Evolutionary conservation across 495 filamentous ascomycete genomes (phyloP), one percentile per base, ranked within the genome.

Genomic region (Penicillium soppii): DNA sequence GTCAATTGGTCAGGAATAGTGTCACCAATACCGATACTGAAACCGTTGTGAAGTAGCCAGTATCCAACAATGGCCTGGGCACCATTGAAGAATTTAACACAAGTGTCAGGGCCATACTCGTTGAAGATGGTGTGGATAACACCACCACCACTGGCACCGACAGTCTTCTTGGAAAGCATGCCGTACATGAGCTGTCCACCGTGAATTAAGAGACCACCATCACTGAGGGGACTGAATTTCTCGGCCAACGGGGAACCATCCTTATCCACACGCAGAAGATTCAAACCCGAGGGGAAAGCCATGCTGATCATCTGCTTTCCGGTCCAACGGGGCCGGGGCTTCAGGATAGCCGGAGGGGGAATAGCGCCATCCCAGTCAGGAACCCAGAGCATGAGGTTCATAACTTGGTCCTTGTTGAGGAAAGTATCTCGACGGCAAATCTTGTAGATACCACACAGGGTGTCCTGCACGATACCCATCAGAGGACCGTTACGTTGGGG

Each of bases 381-480:
- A 42, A 97, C 91, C 91, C 92, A 97, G 60, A 99, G 76, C 72
- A 99, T 86, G 49, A 94, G 74, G 60, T 96, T 94, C 90, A 96
- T 96, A 36, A 97, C 85, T 65, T 94, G 79, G 48, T 96, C 88
- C 66, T 90, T 89, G 21, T 80, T 86, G 52, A 99, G 71, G 72
- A 99, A 96, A 7, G 88, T 82, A 71, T 99, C 94, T 59, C 92
- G 83, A 40, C 94, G 88, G 57, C 88, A 92, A 56, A 99, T 84
- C 73, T 97, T 97, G 77, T 96, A 99, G 48, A 92, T 88, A 70
- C 94, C 94, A 59, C 90, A 92, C 43, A 99, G 76, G 30, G 94
- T 95, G 67, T 99, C 94, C 67, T 99, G 94, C 16, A 99, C 95
- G 58, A 99, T 99, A 82, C 94, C 94, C 94, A 99, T 99, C 41